A percentile compares a stretch with the other conserved stretches of the same genome.
phyloP scores from a whole-genome alignment of 2,329 filamentous ascomycete species.

The Alternaria sp. region DNA sequence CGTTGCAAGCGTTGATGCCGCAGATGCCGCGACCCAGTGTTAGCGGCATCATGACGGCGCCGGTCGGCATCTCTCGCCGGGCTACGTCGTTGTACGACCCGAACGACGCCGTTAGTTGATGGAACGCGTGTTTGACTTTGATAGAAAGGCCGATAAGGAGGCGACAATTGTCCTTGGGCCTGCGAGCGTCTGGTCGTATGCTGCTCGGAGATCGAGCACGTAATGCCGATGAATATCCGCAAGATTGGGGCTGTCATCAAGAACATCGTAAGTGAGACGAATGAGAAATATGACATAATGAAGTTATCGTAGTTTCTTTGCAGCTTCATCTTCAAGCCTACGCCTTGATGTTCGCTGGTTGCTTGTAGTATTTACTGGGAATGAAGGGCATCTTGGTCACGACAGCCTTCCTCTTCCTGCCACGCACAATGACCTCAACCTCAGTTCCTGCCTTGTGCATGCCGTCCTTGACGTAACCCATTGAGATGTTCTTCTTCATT shows the following conservation, averaged over 20 bases:
- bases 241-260: background rate
- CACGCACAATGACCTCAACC: constrained; percentile 77
- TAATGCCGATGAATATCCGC: background rate
- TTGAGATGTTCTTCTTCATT: constrained; percentile 88
- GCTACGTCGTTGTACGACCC: background rate
- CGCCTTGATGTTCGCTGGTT: constrained; percentile 33
- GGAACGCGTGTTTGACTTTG: background rate
- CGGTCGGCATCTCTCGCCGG: background rate
- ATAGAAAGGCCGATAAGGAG: background rate
- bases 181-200: background rate
- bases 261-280: background rate
- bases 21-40: constrained; percentile 3
- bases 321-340: constrained; percentile 1
- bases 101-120: background rate
- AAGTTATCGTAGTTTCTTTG: background rate
- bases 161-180: background rate
- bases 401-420: constrained; percentile 74
- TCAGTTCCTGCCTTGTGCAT: constrained; percentile 85
- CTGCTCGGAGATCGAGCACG: background rate
- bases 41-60: background rate
- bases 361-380: constrained; percentile 73
- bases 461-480: constrained; percentile 87
- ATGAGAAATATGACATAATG: background rate
- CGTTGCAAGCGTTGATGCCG: background rate
- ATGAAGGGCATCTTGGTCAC: constrained; percentile 92